Conservation (phyloP, 768 basidiomycete genomes). For the Collybiopsis luxurians region DNA sequence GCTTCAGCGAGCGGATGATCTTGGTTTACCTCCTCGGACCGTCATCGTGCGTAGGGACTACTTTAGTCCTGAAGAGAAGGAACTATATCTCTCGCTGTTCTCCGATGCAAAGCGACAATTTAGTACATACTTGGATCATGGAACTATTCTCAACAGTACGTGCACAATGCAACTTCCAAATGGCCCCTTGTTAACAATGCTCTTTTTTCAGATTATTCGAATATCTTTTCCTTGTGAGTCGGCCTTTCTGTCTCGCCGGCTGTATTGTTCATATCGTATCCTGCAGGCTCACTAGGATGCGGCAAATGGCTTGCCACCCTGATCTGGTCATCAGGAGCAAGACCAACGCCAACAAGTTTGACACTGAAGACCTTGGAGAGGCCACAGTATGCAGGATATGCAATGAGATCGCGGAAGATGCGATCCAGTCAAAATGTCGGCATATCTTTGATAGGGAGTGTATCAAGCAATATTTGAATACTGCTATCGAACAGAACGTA, state of each 20-base stretch:
- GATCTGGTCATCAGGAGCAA: constrained; percentile 91
- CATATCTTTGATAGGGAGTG: constrained; percentile 97
- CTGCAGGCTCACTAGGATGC: constrained; percentile 86
- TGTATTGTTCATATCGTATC: constrained; percentile 13
- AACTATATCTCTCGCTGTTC: constrained; percentile 88
- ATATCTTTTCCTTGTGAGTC: constrained; percentile 77
- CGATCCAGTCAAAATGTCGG: constrained; percentile 88
- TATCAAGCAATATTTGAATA: constrained; percentile 87
- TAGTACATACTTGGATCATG: constrained; percentile 83
- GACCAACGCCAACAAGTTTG: constrained; percentile 65
- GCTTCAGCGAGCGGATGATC: constrained; percentile 94
- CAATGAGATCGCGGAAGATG: constrained; percentile 95
- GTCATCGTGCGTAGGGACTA: constrained; percentile 87
- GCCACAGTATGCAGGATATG: constrained; percentile 92
- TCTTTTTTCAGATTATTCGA: constrained; percentile 72
- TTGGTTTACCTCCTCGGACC: constrained; percentile 90
- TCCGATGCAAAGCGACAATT: constrained; percentile 93
- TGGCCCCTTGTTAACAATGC: background rate
- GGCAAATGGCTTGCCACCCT: constrained; percentile 94
- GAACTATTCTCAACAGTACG: constrained; percentile 91
- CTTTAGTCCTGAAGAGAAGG: constrained; percentile 97
- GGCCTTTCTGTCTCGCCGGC: background rate
- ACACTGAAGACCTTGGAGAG: constrained; percentile 58
- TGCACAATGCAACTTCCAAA: constrained; percentile 10
- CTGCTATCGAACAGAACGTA: constrained; percentile 63